Evolutionary conservation across 192 early-diverging fungal genomes (phyloP), one percentile per base, ranked within the genome.

Genomic region (Entrophospora sp.): DNA sequence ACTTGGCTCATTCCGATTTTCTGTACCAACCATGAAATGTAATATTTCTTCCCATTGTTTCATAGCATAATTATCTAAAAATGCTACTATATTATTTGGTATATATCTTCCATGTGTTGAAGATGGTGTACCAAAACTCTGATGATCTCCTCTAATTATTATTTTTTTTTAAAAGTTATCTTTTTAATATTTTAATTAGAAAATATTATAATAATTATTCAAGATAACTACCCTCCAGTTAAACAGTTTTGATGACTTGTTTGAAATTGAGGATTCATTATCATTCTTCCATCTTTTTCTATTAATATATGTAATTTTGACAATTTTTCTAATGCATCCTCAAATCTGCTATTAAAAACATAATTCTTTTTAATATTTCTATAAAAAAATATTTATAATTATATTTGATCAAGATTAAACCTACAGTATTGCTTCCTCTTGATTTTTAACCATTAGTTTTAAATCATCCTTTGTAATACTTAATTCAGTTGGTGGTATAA

Each of bases 11-110:
- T 82, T 66, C 8, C 80, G 81, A 25, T 81, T 75, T 13, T 84
- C 77, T 3, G 86, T 92, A 0, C 95, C 94, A 5, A 96, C 93
- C 83, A 97, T 87, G 58, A 84, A 96, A 61, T 96, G 92, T 61
- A 97, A 68, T 30, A 97, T 91, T 2, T 87, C 71, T 72, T 97
- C 93, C 95, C 95, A 97, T 37, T 83, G 75, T 31, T 88, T 82
- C 24, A 77, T 81, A 2, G 93, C 89, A 69, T 95, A 89, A 20
- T 81, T 71, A 64, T 92, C 91, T 67, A 97, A n/a, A n/a, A n/a
- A n/a, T n/a, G n/a, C n/a, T n/a, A n/a, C n/a, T n/a, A n/a, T n/a
- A n/a, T n/a, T n/a, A 69, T 88, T 87, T 1, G 93, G 83, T 16
- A 80, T 70, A 51, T 83, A 71, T 45, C 86, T 87, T 55, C 86